Evolutionary conservation across 768 basidiomycete genomes (phyloP), one percentile per base, ranked within the genome.

Genomic region (Ramaria sp.): DNA sequence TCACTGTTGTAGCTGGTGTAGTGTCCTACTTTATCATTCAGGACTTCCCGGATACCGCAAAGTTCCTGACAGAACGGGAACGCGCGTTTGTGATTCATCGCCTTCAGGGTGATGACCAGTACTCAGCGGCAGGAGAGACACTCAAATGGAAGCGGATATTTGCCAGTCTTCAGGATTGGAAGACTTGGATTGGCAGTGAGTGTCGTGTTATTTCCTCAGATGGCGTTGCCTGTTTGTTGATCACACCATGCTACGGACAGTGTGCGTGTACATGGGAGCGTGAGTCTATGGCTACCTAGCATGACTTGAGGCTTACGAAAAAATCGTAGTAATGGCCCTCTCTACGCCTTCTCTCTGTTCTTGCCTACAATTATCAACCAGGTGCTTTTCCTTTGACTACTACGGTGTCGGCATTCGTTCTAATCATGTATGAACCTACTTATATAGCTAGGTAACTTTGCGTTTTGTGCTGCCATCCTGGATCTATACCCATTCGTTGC

Each of bases 311-410:
- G 54, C 27, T 38, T 34, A 52, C 37, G 25, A 1, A 22, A 45
- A 18, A 18, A 43, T 13, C n/a, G n/a, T n/a, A 67, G 66, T 44
- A 81, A 81, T 62, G 81, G 74, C 67, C 84, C 86, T 0, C 66
- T 89, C 42, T 89, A 88, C 59, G 83, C 86, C 0, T 87, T 88
- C 66, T 74, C 85, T 20, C 67, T 88, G 43, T 90, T 90, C 72
- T 68, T 87, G 52, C 87, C 87, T 0, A 84, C 79, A 42, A 88
- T 89, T 62, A 88, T 88, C 65, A 81, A 76, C 57, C 70, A 83
- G 68, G 81, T 83, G 58, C 39, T 75, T 66, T 3, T 18, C 5
- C 24, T 22, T 22, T 45, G 8, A 24, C 24, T 42, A 20, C 24
- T 12, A 41, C 20, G 37, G 18, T 32, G 42, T 39, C 37, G 36